Percentiles rank a stretch among this genome's conserved stretches.
Conservation (phyloP, 495 filamentous ascomycete species). For the Antarctomyces pellizariae region DNA sequence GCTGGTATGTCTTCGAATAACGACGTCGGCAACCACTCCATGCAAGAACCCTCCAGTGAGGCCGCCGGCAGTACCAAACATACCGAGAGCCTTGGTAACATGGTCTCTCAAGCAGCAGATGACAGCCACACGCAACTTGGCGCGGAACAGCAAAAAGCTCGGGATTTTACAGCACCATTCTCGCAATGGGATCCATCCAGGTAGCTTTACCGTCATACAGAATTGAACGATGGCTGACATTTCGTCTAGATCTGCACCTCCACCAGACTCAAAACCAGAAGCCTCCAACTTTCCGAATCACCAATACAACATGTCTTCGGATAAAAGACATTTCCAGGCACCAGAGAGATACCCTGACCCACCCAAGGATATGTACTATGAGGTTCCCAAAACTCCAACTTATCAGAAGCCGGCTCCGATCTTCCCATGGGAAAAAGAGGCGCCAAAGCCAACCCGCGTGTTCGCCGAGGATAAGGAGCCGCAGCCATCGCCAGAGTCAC, state of each 20-base stretch:
- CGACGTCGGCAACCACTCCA: too few relatives aligned
- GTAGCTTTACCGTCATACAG: conserved; percentile 17
- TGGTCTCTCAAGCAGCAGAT: background rate
- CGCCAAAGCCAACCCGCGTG: conserved; percentile 42
- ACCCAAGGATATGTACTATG: conserved; percentile 64
- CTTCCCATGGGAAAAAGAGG: conserved; percentile 66
- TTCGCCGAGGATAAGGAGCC: conserved; percentile 34
- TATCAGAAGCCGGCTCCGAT: conserved; percentile 35
- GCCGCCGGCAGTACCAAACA: background rate
- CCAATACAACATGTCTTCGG: conserved; percentile 54
- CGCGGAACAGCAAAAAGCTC: conserved; percentile 1
- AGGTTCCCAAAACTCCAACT: conserved; percentile 38
- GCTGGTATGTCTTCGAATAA: too few relatives aligned
- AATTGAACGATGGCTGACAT: conserved; percentile 2
- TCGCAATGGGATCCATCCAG: conserved; percentile 43
- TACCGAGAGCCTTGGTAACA: too few relatives aligned
- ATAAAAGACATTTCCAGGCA: conserved; percentile 44
- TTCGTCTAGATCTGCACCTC: conserved; percentile 41
- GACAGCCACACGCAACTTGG: too few relatives aligned
- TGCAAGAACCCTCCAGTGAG: background rate
- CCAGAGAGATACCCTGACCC: conserved; percentile 58
- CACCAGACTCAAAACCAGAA: conserved; percentile 49
- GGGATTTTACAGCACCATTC: conserved; percentile 18
- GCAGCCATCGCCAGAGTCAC: conserved; percentile 5
- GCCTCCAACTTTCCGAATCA: conserved; percentile 48